Base-by-base conservation (phyloP, 352 stramenopile species). In the Pythium aquatile region DNA sequence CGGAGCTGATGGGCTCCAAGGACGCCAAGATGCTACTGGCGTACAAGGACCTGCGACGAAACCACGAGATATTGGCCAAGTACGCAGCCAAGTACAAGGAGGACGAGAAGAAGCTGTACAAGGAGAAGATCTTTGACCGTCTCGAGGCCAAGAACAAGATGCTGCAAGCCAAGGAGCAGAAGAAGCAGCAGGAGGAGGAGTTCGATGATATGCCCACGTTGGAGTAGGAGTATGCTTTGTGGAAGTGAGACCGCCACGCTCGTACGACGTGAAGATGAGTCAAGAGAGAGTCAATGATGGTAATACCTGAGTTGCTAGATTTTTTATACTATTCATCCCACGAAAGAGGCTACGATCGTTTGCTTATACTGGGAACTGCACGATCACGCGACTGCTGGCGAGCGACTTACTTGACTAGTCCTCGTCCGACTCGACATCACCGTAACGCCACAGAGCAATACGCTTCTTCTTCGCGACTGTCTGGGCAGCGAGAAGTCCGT, bases 391-490 rank as follows among this genome's bases (percentile, higher is more conserved):
- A 49, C 37, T 42, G 9, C 17, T 42, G 37, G 37, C 37, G 16
- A 17, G 42, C 42, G 17, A 47, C 40, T 24, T 24, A 24, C 0
- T 47, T 24, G 42, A 16, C 42, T 63, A 77, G 62, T 98, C 94
- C 61, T 99, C 96, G 61, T 98, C 94, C 60, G 98, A 98, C 66
- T 97, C 93, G 51, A 98, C 91, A 68, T 99, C 97, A 26, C 97
- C 97, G 75, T 99, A 98, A 65, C 91, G 85, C 96, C 96, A 99
- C 77, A 99, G 87, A 59, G 93, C 96, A 60, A 92, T 73, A 52
- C 96, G 94, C 67, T 93, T 90, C 65, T 90, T 94, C 74, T 98
- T 97, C 11, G 96, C 96, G 29, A 62, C 77, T 48, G 97, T 86
- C 73, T 99, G 93, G n/a, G 93, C 93, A 39, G 77, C 79, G 37